Evolutionary conservation across 805 yeast genomes (phyloP).

Genomic region (Metschnikowia colocasiae): DNA sequence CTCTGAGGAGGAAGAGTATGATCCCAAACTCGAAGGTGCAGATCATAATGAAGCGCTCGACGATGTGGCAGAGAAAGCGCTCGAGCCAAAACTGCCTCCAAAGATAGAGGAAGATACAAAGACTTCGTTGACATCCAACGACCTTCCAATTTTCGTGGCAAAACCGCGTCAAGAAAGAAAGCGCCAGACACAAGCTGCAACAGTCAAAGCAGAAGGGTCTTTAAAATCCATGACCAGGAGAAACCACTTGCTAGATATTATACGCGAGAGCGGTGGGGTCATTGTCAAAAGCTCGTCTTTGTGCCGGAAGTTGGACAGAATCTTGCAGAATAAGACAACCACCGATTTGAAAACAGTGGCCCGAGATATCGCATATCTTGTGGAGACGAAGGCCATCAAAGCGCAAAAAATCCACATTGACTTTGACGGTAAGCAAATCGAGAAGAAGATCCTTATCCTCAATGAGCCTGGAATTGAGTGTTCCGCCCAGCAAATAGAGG

Average conservation of each 20-base stretch:
- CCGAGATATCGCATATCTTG: conserved; percentile 33
- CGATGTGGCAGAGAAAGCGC: background rate
- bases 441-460: conserved; percentile 32
- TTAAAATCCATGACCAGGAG: conserved; percentile 31
- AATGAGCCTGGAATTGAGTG: conserved; percentile 28
- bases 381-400: conserved; percentile 19
- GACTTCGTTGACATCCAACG: conserved; percentile 8
- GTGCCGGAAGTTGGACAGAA: conserved; percentile 30
- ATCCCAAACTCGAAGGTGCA: conserved; percentile 7
- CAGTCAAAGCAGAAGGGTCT: conserved; percentile 16
- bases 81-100: background rate
- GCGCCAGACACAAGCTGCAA: background rate
- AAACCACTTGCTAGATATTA: conserved; percentile 25
- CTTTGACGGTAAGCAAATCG: conserved; percentile 26
- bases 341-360: conserved; percentile 40
- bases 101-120: background rate
- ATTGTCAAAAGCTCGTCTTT: conserved; percentile 31
- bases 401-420: conserved; percentile 17
- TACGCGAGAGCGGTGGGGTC: conserved; percentile 38
- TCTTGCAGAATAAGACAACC: conserved; percentile 24
- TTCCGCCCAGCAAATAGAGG: conserved; percentile 25
- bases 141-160: conserved; percentile 12
- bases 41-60: conserved; percentile 2
- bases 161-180: conserved; percentile 10
- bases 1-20: conserved; percentile 10